Evolutionary conservation across 352 stramenopile species (phyloP).

Genomic region (Bremia lactucae): DNA sequence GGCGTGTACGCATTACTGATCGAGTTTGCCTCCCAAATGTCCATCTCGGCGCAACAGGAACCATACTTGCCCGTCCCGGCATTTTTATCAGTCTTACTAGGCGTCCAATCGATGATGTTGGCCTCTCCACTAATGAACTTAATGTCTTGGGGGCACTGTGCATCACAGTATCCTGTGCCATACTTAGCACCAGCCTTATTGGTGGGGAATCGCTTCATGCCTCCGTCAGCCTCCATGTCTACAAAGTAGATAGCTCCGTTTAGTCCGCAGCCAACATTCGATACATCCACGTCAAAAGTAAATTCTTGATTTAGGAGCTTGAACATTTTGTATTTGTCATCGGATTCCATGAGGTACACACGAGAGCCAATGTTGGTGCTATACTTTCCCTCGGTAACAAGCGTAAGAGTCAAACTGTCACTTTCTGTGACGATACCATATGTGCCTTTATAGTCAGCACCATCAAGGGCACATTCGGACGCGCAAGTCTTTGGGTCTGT

Average conservation of each 20-base stretch:
- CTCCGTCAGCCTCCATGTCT: constrained; percentile 46
- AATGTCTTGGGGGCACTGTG: constrained; percentile 46
- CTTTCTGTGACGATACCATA: constrained; percentile 31
- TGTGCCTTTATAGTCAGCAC: constrained; percentile 38
- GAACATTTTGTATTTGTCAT: constrained; percentile 33
- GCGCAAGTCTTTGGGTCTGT: constrained; percentile 32
- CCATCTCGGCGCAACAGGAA: constrained; percentile 48
- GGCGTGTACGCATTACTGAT: constrained; percentile 35
- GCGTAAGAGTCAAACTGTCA: constrained; percentile 26
- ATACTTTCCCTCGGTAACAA: constrained; percentile 41
- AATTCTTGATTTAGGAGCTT: constrained; percentile 60
- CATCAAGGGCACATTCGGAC: constrained; percentile 35
- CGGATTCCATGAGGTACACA: constrained; percentile 36
- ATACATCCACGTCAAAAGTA: constrained; percentile 53
- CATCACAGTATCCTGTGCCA: constrained; percentile 37
- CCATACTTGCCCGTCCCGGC: constrained; percentile 34
- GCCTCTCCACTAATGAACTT: constrained; percentile 64
- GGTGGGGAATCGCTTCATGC: constrained; percentile 10
- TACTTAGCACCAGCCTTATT: constrained; percentile 18
- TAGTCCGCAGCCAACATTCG: constrained; percentile 30
- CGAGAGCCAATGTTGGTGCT: constrained; percentile 42
- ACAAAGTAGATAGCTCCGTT: constrained; percentile 64
- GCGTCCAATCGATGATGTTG: constrained; percentile 43
- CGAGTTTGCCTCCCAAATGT: constrained; percentile 47
- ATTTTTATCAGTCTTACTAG: constrained; percentile 22